Evolutionary conservation across 345 rosid species (phyloP), one percentile per base, ranked within the genome.

Genomic region (Melaleuca alternifolia): DNA sequence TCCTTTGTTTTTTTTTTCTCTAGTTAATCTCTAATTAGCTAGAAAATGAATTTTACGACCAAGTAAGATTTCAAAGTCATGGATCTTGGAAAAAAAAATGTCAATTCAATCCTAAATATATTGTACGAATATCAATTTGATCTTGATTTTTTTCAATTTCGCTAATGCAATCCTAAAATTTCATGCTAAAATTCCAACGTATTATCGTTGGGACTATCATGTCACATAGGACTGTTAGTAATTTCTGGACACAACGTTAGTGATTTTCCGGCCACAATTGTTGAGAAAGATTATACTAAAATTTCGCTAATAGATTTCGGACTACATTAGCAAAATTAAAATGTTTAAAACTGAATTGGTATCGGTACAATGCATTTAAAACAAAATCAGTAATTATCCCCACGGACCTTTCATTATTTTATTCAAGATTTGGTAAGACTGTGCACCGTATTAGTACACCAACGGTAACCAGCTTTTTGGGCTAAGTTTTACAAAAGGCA

Each of bases 231-330:
- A n/a, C 12, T 16, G 14, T 3, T 13, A 14, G 33, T 7, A 6
- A 59, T n/a, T 59, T 12, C 18, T 59, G 15, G 14, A 59, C 30
- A 15, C 2, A 5, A 13, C 8, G 7, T n/a, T 2, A 24, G 18
- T 33, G 12, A 57, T 26, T 57, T 57, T 57, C 3, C 11, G 3
- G 26, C 0, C 14, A 13, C 62, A 24, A 59, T n/a, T 59, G 9
- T 1, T 59, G 0, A 26, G 1, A n/a, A 59, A 59, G 8, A 59
- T n/a, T n/a, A n/a, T 1, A 0, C 13, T 59, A 9, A 15, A 14
- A 59, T 59, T 59, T n/a, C 14, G 4, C 1, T 14, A 6, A 13
- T n/a, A n/a, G 1, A n/a, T 59, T 59, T 59, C n/a, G 1, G 18
- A n/a, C 0, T 3, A 2, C 14, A n/a, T n/a, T n/a, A 3, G 18